Evolutionary conservation across 2,329 filamentous ascomycete species (phyloP).

Genomic region (Pseudopyrenochaeta lycopersici): DNA sequence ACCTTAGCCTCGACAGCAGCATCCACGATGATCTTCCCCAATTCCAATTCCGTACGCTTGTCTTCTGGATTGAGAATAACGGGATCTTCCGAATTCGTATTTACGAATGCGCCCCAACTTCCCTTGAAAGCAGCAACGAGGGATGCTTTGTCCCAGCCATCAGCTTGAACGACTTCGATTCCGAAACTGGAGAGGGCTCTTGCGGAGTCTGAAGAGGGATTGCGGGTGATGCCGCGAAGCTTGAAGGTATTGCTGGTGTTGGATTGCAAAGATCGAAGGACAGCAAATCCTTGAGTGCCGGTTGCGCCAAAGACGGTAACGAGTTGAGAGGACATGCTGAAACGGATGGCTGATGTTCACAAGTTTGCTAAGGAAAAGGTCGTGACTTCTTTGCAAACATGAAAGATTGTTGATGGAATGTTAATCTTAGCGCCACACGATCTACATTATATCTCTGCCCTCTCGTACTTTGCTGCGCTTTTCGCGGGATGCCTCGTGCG

Average conservation of each 20-base stretch:
- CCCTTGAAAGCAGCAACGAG: conserved; percentile 27
- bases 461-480: too few species aligned
- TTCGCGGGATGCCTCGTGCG: too few species aligned
- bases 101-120: conserved; percentile 31
- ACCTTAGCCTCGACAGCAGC: conserved; percentile 22
- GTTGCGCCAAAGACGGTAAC: conserved; percentile 51
- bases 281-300: conserved; percentile 54
- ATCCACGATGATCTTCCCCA: conserved; percentile 27
- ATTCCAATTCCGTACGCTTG: conserved; percentile 22
- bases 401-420: too few species aligned
- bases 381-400: too few species aligned
- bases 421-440: too few species aligned
- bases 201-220: conserved; percentile 49
- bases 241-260: conserved; percentile 45
- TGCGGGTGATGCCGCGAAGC: conserved; percentile 67
- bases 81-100: conserved; percentile 30
- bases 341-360: too few species aligned
- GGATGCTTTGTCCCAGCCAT: conserved; percentile 30
- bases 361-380: too few species aligned
- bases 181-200: too few species aligned
- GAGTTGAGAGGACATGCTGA: conserved; percentile 28
- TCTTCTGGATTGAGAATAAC: conserved; percentile 21
- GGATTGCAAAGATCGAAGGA: conserved; percentile 47
- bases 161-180: conserved; percentile 26
- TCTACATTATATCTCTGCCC: too few species aligned